Base-by-base conservation (phyloP, 2,329 filamentous ascomycete genomes). In the Paracorniculantispora psalliotae region DNA sequence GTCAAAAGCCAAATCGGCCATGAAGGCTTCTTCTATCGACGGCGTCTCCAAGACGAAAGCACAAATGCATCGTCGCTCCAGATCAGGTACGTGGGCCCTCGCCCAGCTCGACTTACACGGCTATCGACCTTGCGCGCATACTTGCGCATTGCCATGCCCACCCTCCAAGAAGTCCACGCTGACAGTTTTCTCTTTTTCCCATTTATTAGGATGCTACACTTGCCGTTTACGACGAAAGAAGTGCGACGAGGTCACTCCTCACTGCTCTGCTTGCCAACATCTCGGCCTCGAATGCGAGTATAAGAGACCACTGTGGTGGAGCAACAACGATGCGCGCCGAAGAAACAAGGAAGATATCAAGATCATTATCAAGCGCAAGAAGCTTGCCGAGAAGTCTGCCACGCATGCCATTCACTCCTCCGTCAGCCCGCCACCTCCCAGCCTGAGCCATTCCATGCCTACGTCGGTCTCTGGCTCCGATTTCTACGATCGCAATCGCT, bases 231-330 rank as follows among this genome's bases (percentile, higher is more conserved):
- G 85, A 70, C 79, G 85, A 64, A 88, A 88, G 76, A 88, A 88
- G 79, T 88, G 85, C 75, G 85, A 88, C 68, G 85, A 88, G 72
- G 83, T 82, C 63, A 76, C 79, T 39, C 83, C 83, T 56, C 76
- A 79, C 67, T 88, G 85, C 78, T 81, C 82, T 17, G 85, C 85
- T 62, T 88, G 85, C 81, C 86, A 84, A 67, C 81, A 86, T 69
- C 87, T 99, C 59, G 89, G 90, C 57, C 82, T 99, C 59, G 81
- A 83, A 68, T 99, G 94, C 79, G 92, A 97, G 79, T 99, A 97
- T 79, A 96, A 96, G 81, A 82, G 92, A 70, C 94, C 94, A 39
- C 85, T 90, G 77, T 99, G 94, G 94, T 99, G 94, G 94, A 90
- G 88, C 76, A 97, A 94, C 80, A 89, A 90, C 69, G 92, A 96